Percentiles rank a stretch among this genome's conserved stretches.
Conservation (phyloP, 1,139 yeast genomes). For the Geotrichum histeridarum region DNA sequence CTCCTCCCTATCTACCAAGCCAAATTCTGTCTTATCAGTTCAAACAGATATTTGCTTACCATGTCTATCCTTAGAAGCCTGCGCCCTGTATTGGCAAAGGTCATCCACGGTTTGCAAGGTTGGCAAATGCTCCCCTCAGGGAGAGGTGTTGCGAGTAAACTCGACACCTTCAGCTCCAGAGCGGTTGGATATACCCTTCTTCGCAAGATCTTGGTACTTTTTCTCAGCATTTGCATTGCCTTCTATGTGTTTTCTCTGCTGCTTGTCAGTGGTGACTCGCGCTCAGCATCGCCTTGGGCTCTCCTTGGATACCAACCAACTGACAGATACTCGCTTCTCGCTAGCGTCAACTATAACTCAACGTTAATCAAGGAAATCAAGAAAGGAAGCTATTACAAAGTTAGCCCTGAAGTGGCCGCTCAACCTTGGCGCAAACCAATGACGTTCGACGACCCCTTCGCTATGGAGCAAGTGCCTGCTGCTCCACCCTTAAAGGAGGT, state of each 20-base stretch:
- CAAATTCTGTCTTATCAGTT: too few relatives aligned
- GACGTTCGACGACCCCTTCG: slow-evolving; percentile 13
- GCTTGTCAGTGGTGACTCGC: neutral
- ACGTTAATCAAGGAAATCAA: slow-evolving; percentile 9
- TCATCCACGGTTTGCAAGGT: neutral
- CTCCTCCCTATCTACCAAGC: too few relatives aligned
- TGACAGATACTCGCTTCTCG: slow-evolving; percentile 4
- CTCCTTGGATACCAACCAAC: neutral
- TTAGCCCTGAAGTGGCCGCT: slow-evolving; percentile 13
- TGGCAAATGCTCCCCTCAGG: neutral
- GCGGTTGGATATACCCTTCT: neutral
- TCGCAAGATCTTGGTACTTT: neutral
- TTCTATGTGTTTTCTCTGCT: slow-evolving; percentile 5
- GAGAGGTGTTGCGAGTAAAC: neutral
- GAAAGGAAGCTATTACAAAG: slow-evolving; percentile 22
- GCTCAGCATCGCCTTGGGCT: neutral
- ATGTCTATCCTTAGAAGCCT: too few relatives aligned
- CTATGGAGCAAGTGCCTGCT: slow-evolving; percentile 21
- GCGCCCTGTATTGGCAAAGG: too few relatives aligned
- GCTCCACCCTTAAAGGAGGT: slow-evolving; percentile 23
- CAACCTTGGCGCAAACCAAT: slow-evolving; percentile 23
- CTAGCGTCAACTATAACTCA: slow-evolving; percentile 12
- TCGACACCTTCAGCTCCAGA: slow-evolving; percentile 2
- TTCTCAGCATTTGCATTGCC: slow-evolving; percentile 5
- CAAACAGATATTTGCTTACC: too few relatives aligned